Base-by-base conservation (phyloP, 2,329 filamentous ascomycete species). In the Nothophoma quercina region DNA sequence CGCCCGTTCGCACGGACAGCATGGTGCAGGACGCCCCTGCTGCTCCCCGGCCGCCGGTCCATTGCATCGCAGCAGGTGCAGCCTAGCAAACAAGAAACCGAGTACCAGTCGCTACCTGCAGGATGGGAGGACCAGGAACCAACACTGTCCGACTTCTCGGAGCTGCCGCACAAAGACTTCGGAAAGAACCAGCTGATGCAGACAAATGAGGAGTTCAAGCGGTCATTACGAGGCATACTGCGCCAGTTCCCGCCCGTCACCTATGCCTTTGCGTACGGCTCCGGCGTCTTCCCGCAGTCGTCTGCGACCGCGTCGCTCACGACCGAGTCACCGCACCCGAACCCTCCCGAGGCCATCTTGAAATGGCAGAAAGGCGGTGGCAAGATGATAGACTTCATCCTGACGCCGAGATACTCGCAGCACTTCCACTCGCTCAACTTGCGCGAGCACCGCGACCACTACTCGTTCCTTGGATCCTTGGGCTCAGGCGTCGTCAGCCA, bases 311-410 rank as follows among this genome's bases (percentile, higher is more conserved):
- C 78, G 35, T 70, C 78, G 69, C 75, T 77, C 55, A 75, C 78
- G 55, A 78, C 87, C 42, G 79, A 85, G 42, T 85, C 87, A 16
- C 85, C 93, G 19, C 93, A 98, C 69, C 88, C 93, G 6, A 88
- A 92, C 56, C 88, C 93, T 1, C 91, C 92, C 1, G 81, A 86
- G 44, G 90, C 91, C 1, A 87, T 98, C 7, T 81, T 89, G 61
- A 90, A 91, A 62, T 90, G 92, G 62, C 93, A 98, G 75, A 88
- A 91, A 65, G 90, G 91, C 23, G 87, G 87, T 1, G 91, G 91
- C 10, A 97, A 97, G 78, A 96, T 98, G 88, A 96, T 99, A 59
- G 95, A 99, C 76, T 96, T 99, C 72, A 96, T 99, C 63, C 95
- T 99, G 71, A 95, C 93, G 21, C 93, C 98, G 9, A 91, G 90